Conservation (phyloP, 1,284 basidiomycete genomes). For the Coriolopsis trogii region DNA sequence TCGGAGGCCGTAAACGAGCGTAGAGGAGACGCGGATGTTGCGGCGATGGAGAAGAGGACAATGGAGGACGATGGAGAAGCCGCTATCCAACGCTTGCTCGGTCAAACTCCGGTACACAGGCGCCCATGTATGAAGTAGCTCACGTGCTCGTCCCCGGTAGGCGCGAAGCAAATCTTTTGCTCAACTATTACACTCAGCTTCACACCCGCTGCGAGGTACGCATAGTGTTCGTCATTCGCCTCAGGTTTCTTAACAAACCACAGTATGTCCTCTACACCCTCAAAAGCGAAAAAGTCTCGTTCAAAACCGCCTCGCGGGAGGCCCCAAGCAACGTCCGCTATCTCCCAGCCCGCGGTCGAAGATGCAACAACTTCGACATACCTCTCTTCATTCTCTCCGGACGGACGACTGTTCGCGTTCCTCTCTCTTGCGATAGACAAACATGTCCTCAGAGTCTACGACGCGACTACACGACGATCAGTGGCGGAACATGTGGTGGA, state of each 20-base stretch:
- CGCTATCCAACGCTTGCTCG: no score
- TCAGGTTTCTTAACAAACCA: no score
- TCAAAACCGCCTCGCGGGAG: slow-evolving; percentile 57
- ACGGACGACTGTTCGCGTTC: slow-evolving; percentile 62
- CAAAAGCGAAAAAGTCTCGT: slow-evolving; percentile 52
- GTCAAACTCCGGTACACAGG: no score
- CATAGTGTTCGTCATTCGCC: no score
- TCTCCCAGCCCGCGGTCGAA: slow-evolving; percentile 61
- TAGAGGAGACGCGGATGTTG: not conserved
- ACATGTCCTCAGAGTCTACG: slow-evolving; percentile 71
- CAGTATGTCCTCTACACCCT: slow-evolving; percentile 41
- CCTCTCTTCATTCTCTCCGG: slow-evolving; percentile 65
- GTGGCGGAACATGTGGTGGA: slow-evolving; percentile 64
- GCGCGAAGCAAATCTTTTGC: slow-evolving; percentile 25
- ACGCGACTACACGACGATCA: slow-evolving; percentile 55
- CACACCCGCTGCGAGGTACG: no score
- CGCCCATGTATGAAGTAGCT: not conserved
- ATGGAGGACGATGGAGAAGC: not conserved
- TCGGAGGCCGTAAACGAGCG: not conserved
- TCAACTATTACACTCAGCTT: no score
- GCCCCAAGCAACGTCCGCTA: slow-evolving; percentile 55
- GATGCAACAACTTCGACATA: slow-evolving; percentile 47
- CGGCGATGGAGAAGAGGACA: not conserved
- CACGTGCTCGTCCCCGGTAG: slow-evolving; percentile 16
- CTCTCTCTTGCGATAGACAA: slow-evolving; percentile 75